These are phyloP conservation scores for Torulaspora indica DNA, from an alignment of 805 yeast species.

Conservation along the genomic window DNA sequence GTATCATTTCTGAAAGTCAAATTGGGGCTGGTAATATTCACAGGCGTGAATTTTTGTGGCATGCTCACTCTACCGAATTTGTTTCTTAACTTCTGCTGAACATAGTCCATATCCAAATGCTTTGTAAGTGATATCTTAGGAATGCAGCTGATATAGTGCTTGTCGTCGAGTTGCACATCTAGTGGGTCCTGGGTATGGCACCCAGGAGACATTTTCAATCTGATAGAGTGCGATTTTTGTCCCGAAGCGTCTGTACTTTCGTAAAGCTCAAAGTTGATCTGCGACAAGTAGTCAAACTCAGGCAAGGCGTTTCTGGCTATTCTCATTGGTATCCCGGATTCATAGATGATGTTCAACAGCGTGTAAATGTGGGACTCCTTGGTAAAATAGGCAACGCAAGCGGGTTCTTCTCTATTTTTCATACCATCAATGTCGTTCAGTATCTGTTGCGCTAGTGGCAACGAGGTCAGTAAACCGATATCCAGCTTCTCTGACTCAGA, in stretches of 20 bases:
- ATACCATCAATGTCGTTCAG: constrained; percentile 74
- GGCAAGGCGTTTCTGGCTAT: constrained; percentile 93
- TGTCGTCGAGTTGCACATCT: constrained; percentile 92
- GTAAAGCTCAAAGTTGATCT: constrained; percentile 87
- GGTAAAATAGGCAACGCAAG: constrained; percentile 85
- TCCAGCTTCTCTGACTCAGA: constrained; percentile 92
- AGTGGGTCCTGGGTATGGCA: constrained; percentile 97
- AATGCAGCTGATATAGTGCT: constrained; percentile 94
- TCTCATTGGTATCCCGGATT: constrained; percentile 90
- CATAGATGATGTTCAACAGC: constrained; percentile 81
- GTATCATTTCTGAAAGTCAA: constrained; percentile 27
- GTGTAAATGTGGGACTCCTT: constrained; percentile 97
- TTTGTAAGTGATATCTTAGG: constrained; percentile 86
- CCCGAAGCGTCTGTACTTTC: constrained; percentile 70
- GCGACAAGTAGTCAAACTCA: constrained; percentile 91
- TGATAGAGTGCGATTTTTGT: constrained; percentile 78
- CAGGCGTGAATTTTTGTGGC: constrained; percentile 90
- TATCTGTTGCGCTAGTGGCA: constrained; percentile 89
- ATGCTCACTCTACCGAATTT: constrained; percentile 81
- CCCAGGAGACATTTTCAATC: constrained; percentile 93
- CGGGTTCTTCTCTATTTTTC: constrained; percentile 74
- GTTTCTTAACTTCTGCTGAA: constrained; percentile 71
- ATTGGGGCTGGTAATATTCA: constrained; percentile 70
- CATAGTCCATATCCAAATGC: constrained; percentile 87
- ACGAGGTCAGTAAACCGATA: constrained; percentile 87